Evolutionary conservation across 768 basidiomycete species (phyloP), one percentile per base, ranked within the genome.

Genomic region (Tricholoma sp.): DNA sequence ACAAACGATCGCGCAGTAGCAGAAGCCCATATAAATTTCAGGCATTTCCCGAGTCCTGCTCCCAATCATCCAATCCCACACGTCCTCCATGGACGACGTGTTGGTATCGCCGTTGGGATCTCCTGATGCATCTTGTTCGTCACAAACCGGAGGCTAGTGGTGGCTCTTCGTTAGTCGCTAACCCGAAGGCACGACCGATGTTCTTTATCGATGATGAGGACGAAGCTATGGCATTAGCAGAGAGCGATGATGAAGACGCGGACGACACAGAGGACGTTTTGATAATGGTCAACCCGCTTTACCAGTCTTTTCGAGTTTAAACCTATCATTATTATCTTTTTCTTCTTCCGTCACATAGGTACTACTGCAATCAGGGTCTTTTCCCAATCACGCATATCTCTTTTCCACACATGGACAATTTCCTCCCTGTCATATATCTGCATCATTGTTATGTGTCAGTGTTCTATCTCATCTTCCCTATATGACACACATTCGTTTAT

Each of bases 71-170:
- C 15, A 39, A 17, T 44, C 4, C 17, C 15, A 12, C 29, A 31
- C 63, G 61, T 51, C 60, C 67, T 13, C 60, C 60, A 24, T 82
- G 80, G 81, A 68, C 74, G 36, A 71, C 72, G 10, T 75, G 72
- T 56, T 83, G 81, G 80, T 78, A 82, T 58, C 72, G 71, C 29
- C 80, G 80, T 54, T 83, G 81, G 80, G 77, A 82, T 55, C 52
- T 83, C 47, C 70, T 85, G 48, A 59, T 77, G 47, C 73, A 76
- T 54, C 70, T 83, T 3, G 39, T 53, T 17, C 72, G 49, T 68
- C 73, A 45, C 58, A 58, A 34, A 4, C 24, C 24, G 24, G 24
- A 24, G 24, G 24, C 24, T 24, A 24, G 24, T 24, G 4, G 24
- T 24, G 24, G 24, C 4, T 24, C 24, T 24, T 24, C 24, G 4